A percentile compares a stretch with the other conserved stretches of the same genome.
Evolutionary conservation across 345 rosid genomes (phyloP).

Genomic region (Reutealis trisperma): DNA sequence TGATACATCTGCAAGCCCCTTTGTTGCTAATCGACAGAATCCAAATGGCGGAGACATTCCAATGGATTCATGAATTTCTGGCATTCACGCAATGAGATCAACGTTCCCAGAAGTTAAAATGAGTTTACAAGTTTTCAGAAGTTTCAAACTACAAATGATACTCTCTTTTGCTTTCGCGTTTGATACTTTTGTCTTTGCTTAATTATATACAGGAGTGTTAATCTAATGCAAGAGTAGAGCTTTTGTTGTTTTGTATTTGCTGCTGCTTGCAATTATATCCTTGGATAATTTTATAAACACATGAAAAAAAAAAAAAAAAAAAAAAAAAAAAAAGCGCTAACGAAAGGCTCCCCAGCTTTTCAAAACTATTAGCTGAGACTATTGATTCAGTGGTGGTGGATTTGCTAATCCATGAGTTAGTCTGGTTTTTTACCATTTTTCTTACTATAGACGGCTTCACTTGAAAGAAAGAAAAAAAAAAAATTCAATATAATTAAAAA

Average conservation of each 20-base stretch:
- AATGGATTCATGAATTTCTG: constrained; percentile 63
- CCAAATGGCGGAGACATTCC: constrained; percentile 56
- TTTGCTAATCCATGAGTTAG: no score
- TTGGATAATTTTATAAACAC: not conserved
- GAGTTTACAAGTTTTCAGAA: constrained; percentile 10
- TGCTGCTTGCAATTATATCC: not conserved
- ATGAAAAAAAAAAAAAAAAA: not conserved
- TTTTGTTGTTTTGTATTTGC: not conserved
- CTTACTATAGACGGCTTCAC: no score
- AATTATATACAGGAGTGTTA: constrained; percentile 6
- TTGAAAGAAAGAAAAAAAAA: no score
- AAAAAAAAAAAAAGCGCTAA: no score
- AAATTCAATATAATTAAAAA: no score
- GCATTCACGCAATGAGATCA: constrained; percentile 8
- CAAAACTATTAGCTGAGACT: no score
- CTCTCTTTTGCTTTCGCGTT: constrained; percentile 5
- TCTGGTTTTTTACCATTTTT: no score
- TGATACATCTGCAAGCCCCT: constrained; percentile 26
- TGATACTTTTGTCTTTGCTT: not conserved
- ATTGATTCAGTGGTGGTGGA: no score
- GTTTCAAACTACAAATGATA: constrained; percentile 7
- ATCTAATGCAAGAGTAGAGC: constrained; percentile 3
- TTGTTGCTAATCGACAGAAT: constrained; percentile 32
- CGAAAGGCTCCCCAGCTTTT: no score
- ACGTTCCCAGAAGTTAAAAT: constrained; percentile 8